These are phyloP conservation scores for Leishmania major DNA, from an alignment of 208 protist genomes.

Conservation along the genomic window DNA sequence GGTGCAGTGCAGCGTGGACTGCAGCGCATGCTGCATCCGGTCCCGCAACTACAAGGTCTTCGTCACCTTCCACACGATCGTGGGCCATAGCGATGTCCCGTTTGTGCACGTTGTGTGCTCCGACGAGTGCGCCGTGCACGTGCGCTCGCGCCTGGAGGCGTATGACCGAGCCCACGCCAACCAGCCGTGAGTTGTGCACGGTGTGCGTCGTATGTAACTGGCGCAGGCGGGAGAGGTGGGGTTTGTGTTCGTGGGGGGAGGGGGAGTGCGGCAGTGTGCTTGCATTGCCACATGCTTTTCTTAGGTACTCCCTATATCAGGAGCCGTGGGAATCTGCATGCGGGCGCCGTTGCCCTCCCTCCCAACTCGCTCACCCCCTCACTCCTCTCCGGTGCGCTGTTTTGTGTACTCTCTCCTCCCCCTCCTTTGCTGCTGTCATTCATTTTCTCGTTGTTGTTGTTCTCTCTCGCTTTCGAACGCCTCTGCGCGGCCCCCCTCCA, in stretches of 20 bases:
- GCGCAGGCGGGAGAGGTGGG: background rate
- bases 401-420: too few species aligned
- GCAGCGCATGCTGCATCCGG: constrained; percentile 72
- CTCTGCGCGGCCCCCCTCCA: background rate
- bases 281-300: background rate
- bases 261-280: background rate
- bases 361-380: background rate
- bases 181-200: background rate
- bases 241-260: background rate
- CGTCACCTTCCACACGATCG: constrained; percentile 65
- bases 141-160: constrained; percentile 49
- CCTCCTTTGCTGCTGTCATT: too few species aligned
- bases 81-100: constrained; percentile 37
- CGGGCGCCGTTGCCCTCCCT: too few species aligned
- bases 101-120: constrained; percentile 81
- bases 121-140: constrained; percentile 50
- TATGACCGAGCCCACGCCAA: constrained; percentile 39
- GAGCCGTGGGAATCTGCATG: background rate
- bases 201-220: background rate
- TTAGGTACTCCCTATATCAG: background rate
- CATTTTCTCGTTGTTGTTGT: background rate
- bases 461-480: background rate
- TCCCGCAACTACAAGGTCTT: constrained; percentile 56
- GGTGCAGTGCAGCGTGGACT: constrained; percentile 59
- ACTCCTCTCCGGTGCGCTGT: background rate